phyloP scores from a whole-genome alignment of 345 rosid genomes.

The Laguncularia racemosa region DNA sequence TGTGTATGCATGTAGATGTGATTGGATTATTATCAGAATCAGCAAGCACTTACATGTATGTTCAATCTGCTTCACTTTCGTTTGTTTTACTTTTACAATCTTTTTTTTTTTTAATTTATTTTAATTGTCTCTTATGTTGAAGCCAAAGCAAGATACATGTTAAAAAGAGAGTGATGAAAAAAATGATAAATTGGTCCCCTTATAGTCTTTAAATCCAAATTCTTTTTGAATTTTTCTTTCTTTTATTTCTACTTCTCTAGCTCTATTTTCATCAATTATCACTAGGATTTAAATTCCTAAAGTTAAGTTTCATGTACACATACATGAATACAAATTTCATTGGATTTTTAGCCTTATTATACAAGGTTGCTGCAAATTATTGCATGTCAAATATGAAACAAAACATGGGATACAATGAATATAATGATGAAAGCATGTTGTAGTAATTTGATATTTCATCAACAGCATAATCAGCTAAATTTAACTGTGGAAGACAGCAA shows the following conservation, averaged over 20 bases:
- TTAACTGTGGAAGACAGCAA: slow-evolving; percentile 44
- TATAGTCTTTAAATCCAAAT: neutral
- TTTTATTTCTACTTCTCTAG: neutral
- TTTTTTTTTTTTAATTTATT: slow-evolving; percentile 20
- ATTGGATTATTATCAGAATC: slow-evolving; percentile 26
- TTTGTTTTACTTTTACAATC: slow-evolving; percentile 14
- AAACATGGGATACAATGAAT: neutral
- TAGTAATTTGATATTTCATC: slow-evolving; percentile 33
- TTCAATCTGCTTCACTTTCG: slow-evolving; percentile 2
- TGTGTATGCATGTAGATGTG: slow-evolving; percentile 45
- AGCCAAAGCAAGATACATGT: slow-evolving; percentile 29
- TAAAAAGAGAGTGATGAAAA: neutral
- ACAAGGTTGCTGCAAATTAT: neutral
- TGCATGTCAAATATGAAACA: neutral
- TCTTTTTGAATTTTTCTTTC: neutral
- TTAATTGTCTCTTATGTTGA: slow-evolving; percentile 68
- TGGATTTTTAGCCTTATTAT: too few relatives aligned
- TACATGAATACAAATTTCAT: too few relatives aligned
- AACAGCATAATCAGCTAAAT: slow-evolving; percentile 28
- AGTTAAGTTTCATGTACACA: too few relatives aligned
- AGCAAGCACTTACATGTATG: slow-evolving; percentile 1
- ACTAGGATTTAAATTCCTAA: slow-evolving; percentile 1
- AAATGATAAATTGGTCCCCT: slow-evolving; percentile 2
- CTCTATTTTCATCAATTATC: neutral
- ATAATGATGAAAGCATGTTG: slow-evolving; percentile 28